Conservation (phyloP, 495 filamentous ascomycete genomes). For the Hypomontagnella submonticulosa region DNA sequence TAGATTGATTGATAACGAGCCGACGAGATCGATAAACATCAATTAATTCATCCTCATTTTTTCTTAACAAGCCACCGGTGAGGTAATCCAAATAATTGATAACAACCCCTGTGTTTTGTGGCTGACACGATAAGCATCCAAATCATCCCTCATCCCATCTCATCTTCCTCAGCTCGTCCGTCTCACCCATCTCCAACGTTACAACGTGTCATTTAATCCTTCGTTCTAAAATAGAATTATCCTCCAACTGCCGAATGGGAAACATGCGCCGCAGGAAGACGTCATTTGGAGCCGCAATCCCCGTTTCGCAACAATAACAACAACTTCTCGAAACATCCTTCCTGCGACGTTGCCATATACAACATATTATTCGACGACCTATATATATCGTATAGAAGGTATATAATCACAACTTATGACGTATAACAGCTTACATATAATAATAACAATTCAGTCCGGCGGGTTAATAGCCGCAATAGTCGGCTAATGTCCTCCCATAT, state of each 20-base stretch:
- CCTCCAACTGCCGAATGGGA: conserved; percentile 20
- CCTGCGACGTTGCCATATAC: conserved; percentile 15
- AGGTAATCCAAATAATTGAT: too few species aligned
- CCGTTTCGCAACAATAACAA: conserved; percentile 15
- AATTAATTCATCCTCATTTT: too few species aligned
- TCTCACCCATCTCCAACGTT: neutral
- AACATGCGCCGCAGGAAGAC: conserved; percentile 12
- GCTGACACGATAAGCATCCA: conserved; percentile 8
- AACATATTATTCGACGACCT: conserved; percentile 3
- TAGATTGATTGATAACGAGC: conserved; percentile 19
- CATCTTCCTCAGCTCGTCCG: too few species aligned
- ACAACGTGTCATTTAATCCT: conserved; percentile 26
- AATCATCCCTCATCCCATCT: neutral
- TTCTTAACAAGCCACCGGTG: too few species aligned
- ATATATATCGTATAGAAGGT: conserved; percentile 13
- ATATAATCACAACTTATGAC: neutral
- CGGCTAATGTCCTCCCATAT: conserved; percentile 5
- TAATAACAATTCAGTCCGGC: conserved; percentile 3
- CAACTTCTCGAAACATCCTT: conserved; percentile 5
- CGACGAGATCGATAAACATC: neutral
- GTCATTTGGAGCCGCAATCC: conserved; percentile 15
- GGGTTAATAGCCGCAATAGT: conserved; percentile 11
- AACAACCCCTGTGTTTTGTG: neutral
- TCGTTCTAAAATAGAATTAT: conserved; percentile 11
- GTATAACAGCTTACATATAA: neutral